These are phyloP conservation scores for Puccinia triticina DNA, from an alignment of 1,284 basidiomycete species.

Conservation along the genomic window DNA sequence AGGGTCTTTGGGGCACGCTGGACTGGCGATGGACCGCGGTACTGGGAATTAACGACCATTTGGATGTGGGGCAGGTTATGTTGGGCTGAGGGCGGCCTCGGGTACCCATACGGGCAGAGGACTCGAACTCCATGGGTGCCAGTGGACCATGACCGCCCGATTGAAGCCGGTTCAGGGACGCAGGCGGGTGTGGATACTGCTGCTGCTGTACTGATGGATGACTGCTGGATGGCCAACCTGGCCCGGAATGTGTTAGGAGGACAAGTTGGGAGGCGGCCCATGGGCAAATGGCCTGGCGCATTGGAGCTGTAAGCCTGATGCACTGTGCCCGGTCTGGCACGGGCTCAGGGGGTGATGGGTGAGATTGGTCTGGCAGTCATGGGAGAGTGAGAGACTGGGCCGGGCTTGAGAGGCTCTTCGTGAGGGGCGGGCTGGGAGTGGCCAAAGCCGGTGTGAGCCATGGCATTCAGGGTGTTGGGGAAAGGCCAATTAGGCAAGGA, in stretches of 20 bases:
- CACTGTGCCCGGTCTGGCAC: conserved; percentile 35
- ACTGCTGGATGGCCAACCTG: conserved; percentile 28
- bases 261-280: conserved; percentile 19
- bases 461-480: conserved; percentile 30
- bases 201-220: conserved; percentile 17
- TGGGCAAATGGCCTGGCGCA: conserved; percentile 41
- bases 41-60: conserved; percentile 44
- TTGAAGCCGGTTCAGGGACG: conserved; percentile 44
- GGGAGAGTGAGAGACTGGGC: not conserved
- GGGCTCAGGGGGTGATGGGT: not conserved
- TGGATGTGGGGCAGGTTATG: conserved; percentile 46
- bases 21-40: conserved; percentile 38
- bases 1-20: conserved; percentile 27
- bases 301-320: conserved; percentile 26
- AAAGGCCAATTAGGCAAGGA: conserved; percentile 49
- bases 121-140: conserved; percentile 80
- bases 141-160: conserved; percentile 67
- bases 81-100: conserved; percentile 21
- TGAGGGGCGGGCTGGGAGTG: conserved; percentile 17
- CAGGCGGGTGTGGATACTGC: conserved; percentile 11
- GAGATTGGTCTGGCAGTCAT: not conserved
- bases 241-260: conserved; percentile 7
- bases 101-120: conserved; percentile 60
- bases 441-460: conserved; percentile 26
- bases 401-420: conserved; percentile 17